Base-by-base conservation (phyloP, 306 rosid genomes). In the Cotoneaster glaucophyllus region DNA sequence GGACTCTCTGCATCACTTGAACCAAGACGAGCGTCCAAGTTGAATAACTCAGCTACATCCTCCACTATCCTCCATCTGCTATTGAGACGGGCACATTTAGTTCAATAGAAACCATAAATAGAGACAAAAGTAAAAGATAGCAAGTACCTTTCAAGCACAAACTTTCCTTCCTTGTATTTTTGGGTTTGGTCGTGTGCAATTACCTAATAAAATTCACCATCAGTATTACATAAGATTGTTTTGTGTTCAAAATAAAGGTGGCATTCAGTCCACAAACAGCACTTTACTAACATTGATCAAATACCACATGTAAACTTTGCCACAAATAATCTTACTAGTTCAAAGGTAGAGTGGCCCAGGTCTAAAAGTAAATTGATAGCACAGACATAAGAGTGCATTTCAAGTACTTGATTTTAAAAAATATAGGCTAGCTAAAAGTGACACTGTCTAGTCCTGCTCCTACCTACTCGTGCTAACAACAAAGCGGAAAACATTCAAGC, bases 121-220 rank as follows among this genome's bases (percentile, higher is more conserved):
- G 53, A 62, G 52, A 73, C 41, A 25, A 37, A 2, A 58, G 65
- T 78, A 80, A 43, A 67, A 70, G 26, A 44, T 8, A 17, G 65
- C 12, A 26, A 17, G n/a, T 79, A 85, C 97, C 93, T 88, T 86
- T 91, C 94, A 6, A 93, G 93, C 74, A 93, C 91, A 86, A 88
- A 91, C 77, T 89, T 91, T 78, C 96, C 97, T 80, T 91, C 97
- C 88, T 88, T 90, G 90, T 87, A 89, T 24, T 44, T 76, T 83
- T 87, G 93, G 85, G 67, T 81, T 74, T 88, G 86, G 76, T 91
- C 98, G 65, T 91, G 96, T 24, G 93, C 92, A 45, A 83, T 64
- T 56, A 89, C 90, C 98, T 93, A 78, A 64, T 78, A 52, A 41
- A 77, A 80, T 59, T 54, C 67, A 79, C 50, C 77, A 53, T 64